Evolutionary conservation across 257 asterid genomes (phyloP).

Genomic region (Nicotiana obtusifolia): DNA sequence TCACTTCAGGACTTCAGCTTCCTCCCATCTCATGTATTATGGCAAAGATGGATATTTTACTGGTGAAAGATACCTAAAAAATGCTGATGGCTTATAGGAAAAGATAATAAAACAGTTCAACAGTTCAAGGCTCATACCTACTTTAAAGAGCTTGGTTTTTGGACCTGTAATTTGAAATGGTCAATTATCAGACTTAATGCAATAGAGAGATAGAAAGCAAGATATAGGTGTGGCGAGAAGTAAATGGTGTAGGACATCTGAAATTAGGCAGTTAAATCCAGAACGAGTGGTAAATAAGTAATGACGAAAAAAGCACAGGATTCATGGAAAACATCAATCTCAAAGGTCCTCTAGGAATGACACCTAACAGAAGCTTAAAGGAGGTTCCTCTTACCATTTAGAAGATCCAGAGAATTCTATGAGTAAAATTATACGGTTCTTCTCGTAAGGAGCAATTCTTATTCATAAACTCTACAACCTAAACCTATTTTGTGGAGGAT

Average conservation of each 20-base stretch:
- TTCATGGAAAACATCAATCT: background rate
- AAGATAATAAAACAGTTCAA: background rate
- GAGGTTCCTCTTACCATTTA: background rate
- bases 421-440: background rate
- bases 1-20: background rate
- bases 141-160: background rate
- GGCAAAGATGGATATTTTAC: background rate
- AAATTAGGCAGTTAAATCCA: background rate
- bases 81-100: background rate
- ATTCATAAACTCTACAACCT: too few species aligned
- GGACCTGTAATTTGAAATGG: background rate
- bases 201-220: background rate
- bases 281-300: background rate
- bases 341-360: background rate
- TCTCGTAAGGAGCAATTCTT: background rate
- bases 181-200: background rate
- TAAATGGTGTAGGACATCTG: background rate
- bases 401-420: background rate
- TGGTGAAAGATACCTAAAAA: background rate
- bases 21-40: background rate
- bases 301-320: background rate
- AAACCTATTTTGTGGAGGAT: too few species aligned
- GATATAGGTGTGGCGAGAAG: background rate
- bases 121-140: background rate
- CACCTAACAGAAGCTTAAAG: background rate